These are phyloP conservation scores for Skeletonema menzelii DNA, from an alignment of 108 stramenopile species.

Conservation along the genomic window DNA sequence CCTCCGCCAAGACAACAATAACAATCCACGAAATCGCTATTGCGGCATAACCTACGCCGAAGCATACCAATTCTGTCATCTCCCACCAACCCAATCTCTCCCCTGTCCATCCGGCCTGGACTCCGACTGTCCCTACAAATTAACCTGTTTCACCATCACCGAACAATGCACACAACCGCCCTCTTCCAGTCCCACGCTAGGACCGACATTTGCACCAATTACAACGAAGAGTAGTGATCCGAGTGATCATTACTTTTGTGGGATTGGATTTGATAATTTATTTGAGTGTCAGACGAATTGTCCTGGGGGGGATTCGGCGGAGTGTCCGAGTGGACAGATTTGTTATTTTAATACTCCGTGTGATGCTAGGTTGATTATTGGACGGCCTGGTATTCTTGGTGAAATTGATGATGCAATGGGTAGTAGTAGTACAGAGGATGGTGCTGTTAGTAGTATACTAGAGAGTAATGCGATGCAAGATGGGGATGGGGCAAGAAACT, in stretches of 20 bases:
- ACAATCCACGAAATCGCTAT: conserved; percentile 27
- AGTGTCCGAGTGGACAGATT: not conserved
- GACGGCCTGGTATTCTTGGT: no score
- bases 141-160: conserved; percentile 24
- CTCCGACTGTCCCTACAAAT: conserved; percentile 26
- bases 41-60: conserved; percentile 29
- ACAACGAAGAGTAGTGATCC: conserved; percentile 9
- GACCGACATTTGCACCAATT: conserved; percentile 17
- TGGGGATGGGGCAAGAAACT: conserved; percentile 10
- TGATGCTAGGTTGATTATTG: not conserved
- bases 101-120: conserved; percentile 27
- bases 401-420: no score
- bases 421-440: no score
- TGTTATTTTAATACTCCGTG: conserved; percentile 1
- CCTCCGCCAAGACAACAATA: no score
- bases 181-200: not conserved
- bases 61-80: conserved; percentile 28
- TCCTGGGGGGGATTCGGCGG: not conserved
- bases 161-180: conserved; percentile 27
- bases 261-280: conserved; percentile 38
- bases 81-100: conserved; percentile 18
- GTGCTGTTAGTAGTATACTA: not conserved
- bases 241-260: conserved; percentile 34
- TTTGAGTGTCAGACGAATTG: conserved; percentile 6
- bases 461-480: not conserved